These are phyloP conservation scores for Fusarium nelsonii DNA, from an alignment of 2,329 filamentous ascomycete species.

Conservation along the genomic window DNA sequence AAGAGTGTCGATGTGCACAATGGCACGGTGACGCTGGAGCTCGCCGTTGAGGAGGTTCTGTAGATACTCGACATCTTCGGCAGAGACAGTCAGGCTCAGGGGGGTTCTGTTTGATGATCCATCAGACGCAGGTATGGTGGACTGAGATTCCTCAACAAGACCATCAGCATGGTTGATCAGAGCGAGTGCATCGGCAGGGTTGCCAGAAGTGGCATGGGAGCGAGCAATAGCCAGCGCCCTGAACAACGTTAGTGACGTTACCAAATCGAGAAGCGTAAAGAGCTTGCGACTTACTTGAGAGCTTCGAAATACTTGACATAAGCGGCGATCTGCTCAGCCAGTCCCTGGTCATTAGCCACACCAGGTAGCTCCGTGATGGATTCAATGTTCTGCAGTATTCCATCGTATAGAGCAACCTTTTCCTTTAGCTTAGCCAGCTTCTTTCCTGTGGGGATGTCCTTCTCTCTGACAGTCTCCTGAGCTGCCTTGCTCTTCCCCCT, in stretches of 20 bases:
- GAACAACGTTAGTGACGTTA: constrained; percentile 35
- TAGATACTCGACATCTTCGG: constrained; percentile 69
- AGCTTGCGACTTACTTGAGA: constrained; percentile 73
- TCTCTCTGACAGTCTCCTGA: constrained; percentile 60
- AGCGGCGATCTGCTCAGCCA: constrained; percentile 81
- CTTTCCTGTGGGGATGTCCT: constrained; percentile 77
- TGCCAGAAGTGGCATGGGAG: constrained; percentile 81
- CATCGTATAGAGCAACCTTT: constrained; percentile 89
- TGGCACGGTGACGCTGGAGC: constrained; percentile 83
- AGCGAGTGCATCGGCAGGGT: constrained; percentile 84
- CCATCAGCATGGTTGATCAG: constrained; percentile 80
- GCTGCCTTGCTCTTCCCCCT: constrained; percentile 60
- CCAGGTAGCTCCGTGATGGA: constrained; percentile 90
- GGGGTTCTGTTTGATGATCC: constrained; percentile 56
- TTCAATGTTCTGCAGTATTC: constrained; percentile 89
- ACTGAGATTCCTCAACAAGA: constrained; percentile 68
- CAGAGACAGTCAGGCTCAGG: constrained; percentile 76
- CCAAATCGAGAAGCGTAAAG: not conserved
- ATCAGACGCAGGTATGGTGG: constrained; percentile 58
- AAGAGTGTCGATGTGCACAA: constrained; percentile 84
- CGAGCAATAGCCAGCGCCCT: constrained; percentile 87
- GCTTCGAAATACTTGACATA: constrained; percentile 88
- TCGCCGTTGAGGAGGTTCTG: constrained; percentile 74
- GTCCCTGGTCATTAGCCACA: constrained; percentile 83
- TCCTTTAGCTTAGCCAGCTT: constrained; percentile 86